Conservation (phyloP, 805 yeast genomes). For the Candida sonorensis region DNA sequence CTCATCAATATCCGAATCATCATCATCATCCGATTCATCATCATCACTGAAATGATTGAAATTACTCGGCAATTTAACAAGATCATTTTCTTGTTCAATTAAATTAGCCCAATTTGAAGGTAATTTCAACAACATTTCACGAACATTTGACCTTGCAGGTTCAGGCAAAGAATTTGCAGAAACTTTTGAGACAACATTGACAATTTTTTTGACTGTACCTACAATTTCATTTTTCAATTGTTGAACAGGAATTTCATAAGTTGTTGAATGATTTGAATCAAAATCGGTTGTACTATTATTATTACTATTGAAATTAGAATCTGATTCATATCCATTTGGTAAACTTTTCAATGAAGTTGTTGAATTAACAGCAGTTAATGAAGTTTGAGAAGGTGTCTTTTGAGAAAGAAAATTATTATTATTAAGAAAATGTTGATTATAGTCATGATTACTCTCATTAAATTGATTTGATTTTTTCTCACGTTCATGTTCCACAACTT, state of each 20-base stretch:
- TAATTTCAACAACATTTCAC: constrained; percentile 67
- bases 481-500: constrained; percentile 22
- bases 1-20: constrained; percentile 9
- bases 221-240: constrained; percentile 76
- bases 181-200: constrained; percentile 77
- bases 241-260: constrained; percentile 22
- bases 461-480: constrained; percentile 6
- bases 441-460: not conserved
- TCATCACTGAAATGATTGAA: too few species aligned
- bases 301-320: constrained; percentile 4
- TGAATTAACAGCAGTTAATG: constrained; percentile 16
- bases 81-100: constrained; percentile 21
- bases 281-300: not conserved
- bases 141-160: constrained; percentile 71
- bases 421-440: not conserved
- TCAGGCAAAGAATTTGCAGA: constrained; percentile 72
- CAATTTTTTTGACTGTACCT: constrained; percentile 82
- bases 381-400: constrained; percentile 6
- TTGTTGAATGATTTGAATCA: constrained; percentile 1
- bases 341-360: constrained; percentile 11
- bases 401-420: not conserved
- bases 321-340: constrained; percentile 4
- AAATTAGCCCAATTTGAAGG: constrained; percentile 64
- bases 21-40: constrained; percentile 2
- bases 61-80: too few species aligned